Conservation (phyloP, 2,329 filamentous ascomycete genomes). For the Neodidymelliopsis sp. region DNA sequence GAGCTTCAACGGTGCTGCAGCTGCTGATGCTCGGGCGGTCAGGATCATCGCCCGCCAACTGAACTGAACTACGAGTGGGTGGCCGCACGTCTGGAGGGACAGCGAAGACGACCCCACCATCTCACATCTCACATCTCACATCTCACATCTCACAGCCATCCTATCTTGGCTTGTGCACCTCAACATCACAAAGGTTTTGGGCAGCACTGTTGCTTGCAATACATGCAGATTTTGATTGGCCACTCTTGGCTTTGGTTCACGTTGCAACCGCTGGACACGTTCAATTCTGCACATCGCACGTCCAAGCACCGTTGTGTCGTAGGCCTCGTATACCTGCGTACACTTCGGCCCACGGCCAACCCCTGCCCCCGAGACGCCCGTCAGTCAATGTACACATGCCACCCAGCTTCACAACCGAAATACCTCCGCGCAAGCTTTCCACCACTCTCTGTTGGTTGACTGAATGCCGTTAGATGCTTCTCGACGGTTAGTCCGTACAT, state of each 20-base stretch:
- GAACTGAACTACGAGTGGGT: too few relatives aligned
- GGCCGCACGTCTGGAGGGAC: conserved; percentile 29
- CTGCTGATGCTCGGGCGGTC: conserved; percentile 32
- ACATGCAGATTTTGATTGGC: neutral
- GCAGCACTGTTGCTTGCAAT: conserved; percentile 7
- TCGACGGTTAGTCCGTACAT: conserved; percentile 63
- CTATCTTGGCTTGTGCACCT: conserved; percentile 9
- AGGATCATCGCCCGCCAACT: conserved; percentile 26
- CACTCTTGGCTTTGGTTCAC: neutral
- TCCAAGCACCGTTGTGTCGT: conserved; percentile 5
- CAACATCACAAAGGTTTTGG: conserved; percentile 11
- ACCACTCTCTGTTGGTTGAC: conserved; percentile 70
- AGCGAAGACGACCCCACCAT: conserved; percentile 32
- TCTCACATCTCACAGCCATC: too few relatives aligned
- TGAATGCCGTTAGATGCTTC: conserved; percentile 67
- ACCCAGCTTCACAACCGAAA: conserved; percentile 62
- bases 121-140: conserved; percentile 2
- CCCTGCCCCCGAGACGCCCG: neutral
- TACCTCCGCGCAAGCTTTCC: conserved; percentile 65
- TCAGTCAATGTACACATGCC: conserved; percentile 69
- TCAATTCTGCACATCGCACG: conserved; percentile 8
- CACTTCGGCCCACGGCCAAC: conserved; percentile 6
- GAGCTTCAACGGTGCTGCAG: conserved; percentile 22
- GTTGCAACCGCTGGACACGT: neutral
- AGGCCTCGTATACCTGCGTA: conserved; percentile 1